Evolutionary conservation across 306 rosid genomes (phyloP).

Genomic region (Malus orientalis): DNA sequence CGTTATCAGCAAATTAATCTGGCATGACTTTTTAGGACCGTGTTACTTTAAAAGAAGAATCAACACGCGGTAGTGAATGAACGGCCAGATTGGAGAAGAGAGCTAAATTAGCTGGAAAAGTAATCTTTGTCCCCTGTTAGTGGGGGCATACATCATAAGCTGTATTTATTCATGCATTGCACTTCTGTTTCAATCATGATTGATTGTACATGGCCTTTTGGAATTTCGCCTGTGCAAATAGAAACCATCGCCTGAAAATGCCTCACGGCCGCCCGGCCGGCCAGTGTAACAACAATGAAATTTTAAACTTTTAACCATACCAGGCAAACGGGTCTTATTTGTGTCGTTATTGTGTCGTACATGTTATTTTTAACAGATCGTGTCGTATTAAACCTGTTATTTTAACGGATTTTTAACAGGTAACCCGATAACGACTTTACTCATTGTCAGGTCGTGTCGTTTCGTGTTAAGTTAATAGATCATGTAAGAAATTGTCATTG

Average conservation of each 20-base stretch:
- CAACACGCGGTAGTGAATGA: slow-evolving; percentile 2
- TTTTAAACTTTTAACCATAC: no score
- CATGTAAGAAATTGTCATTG: no score
- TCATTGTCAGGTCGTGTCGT: no score
- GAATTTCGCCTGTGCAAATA: not conserved
- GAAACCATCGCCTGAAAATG: not conserved
- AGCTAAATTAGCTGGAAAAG: not conserved
- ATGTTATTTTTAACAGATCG: no score
- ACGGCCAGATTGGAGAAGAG: not conserved
- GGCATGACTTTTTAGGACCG: not conserved
- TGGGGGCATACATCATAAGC: not conserved
- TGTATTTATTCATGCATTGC: no score
- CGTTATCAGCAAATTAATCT: fast-evolving
- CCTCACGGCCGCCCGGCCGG: not conserved
- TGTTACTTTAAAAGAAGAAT: not conserved
- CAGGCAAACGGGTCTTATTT: no score
- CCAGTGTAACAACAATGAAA: not conserved
- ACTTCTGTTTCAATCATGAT: not conserved
- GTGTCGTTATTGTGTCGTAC: no score
- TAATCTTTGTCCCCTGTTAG: not conserved
- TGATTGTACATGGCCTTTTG: not conserved
- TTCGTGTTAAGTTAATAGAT: no score
- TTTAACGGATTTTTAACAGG: no score
- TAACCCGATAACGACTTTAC: no score
- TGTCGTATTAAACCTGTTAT: no score